Evolutionary conservation across 2,329 filamentous ascomycete genomes (phyloP).

Genomic region (Tolypocladium amazonense): DNA sequence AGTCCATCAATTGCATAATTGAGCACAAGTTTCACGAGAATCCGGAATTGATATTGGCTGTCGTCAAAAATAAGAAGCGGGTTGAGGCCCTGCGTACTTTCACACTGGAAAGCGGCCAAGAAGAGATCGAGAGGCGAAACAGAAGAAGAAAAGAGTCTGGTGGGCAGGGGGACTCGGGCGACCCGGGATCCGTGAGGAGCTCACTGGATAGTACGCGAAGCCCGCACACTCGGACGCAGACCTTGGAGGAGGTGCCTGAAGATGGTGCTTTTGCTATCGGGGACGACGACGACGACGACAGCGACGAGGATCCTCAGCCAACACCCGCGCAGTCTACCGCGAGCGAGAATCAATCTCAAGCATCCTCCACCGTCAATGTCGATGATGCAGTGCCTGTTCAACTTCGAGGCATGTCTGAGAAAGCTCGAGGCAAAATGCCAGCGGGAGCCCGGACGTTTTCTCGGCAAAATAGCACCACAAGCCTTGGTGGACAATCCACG

Average conservation of each 20-base stretch:
- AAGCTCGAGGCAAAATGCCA: constrained; percentile 91
- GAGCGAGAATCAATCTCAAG: constrained; percentile 50
- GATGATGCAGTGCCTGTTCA: constrained; percentile 78
- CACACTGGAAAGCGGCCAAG: constrained; percentile 82
- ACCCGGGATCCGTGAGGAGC: constrained; percentile 40
- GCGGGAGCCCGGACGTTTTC: constrained; percentile 75
- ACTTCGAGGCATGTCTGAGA: constrained; percentile 89
- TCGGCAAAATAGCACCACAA: constrained; percentile 80
- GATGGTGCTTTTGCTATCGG: constrained; percentile 81
- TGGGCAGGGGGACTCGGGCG: constrained; percentile 37
- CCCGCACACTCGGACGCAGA: constrained; percentile 29
- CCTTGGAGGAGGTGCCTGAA: constrained; percentile 35
- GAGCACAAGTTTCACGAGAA: constrained; percentile 84
- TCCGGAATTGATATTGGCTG: constrained; percentile 65
- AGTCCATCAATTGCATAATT: constrained; percentile 80
- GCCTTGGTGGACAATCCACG: constrained; percentile 56
- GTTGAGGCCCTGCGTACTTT: constrained; percentile 81
- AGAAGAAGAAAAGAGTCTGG: constrained; percentile 56
- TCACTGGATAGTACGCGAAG: constrained; percentile 61
- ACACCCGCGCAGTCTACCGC: constrained; percentile 54
- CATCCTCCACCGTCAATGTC: constrained; percentile 55
- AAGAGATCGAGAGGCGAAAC: constrained; percentile 76
- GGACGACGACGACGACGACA: constrained; percentile 69
- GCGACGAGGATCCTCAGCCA: constrained; percentile 40
- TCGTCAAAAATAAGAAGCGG: constrained; percentile 68